Base-by-base conservation (phyloP, 129 eudicot genomes). In the Helianthus tuberosus region DNA sequence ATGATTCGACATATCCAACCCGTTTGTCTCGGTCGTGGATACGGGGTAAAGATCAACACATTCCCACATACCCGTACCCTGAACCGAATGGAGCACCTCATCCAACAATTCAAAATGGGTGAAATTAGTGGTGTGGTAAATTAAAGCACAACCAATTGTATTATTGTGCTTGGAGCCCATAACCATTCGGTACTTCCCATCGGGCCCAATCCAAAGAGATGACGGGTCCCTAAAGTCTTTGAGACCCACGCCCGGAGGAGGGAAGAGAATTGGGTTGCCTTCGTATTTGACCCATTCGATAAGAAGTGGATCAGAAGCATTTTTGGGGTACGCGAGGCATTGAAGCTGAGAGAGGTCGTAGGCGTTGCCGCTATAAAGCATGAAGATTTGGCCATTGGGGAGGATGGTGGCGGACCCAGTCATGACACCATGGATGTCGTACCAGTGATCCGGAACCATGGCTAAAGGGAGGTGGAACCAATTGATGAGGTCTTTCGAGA, bases 11-110 rank as follows among this genome's bases (percentile, higher is more conserved):
- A 88, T 84, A 65, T 92, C 91, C 79, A 87, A 62, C 84, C 96
- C 96, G n/a, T 79, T 80, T 27, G 12, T 8, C 5, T 65, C 77
- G 2, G 70, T 72, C 11, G 77, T 68, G 2, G 96, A 87, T 23
- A 93, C 83, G 57, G 96, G 95, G 90, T 79, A 89, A 71, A 93
- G 83, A 69, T 89, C 98, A 43, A 93, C 82, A 74, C 98, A 92
- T 64, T 92, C 98, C 98, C 98, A 89, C 98, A 92, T 89, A 23
- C 98, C 96, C 66, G 96, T 89, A 77, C 85, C 85, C 60, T 86
- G 88, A 3, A 92, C 98, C 48, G 70, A 84, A 54, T 92, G 97
- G 20, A 92, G 35, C 39, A 73, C 57, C 5, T 80, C 87, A 48
- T 87, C 89, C 81, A 84, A 60, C 20, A 92, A 48, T 75, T 92